Evolutionary conservation across 1,284 basidiomycete species (phyloP).

Genomic region (Cerioporus squamosus): DNA sequence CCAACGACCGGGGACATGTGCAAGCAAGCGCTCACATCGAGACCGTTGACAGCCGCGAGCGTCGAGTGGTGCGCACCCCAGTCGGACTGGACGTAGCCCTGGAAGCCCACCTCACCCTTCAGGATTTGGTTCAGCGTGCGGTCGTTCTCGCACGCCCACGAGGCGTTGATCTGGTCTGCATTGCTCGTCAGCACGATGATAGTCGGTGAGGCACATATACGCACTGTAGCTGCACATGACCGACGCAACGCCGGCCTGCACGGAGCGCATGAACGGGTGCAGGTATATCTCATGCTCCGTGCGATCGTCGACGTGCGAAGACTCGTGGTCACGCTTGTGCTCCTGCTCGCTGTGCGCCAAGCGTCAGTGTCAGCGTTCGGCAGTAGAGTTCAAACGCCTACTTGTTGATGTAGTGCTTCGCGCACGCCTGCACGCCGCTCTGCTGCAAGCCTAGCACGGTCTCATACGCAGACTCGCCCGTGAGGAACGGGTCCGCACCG

Average conservation of each 20-base stretch:
- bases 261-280: constrained; percentile 72
- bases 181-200: not conserved
- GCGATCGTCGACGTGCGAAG: constrained; percentile 77
- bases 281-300: constrained; percentile 79
- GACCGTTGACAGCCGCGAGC: constrained; percentile 63
- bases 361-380: not conserved
- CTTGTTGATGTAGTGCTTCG: constrained; percentile 81
- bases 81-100: constrained; percentile 76
- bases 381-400: constrained; percentile 39
- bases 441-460: constrained; percentile 78
- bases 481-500: constrained; percentile 77
- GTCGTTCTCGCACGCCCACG: constrained; percentile 81
- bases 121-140: constrained; percentile 77
- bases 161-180: constrained; percentile 71
- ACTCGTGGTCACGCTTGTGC: constrained; percentile 54
- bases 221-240: constrained; percentile 81
- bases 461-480: constrained; percentile 74
- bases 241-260: constrained; percentile 77
- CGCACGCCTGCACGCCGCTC: constrained; percentile 75
- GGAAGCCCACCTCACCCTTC: constrained; percentile 82
- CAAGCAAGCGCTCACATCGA: constrained; percentile 55
- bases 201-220: constrained; percentile 16
- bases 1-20: no score
- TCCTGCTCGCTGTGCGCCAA: constrained; percentile 61
- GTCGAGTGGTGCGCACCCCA: constrained; percentile 67